Conservation (phyloP, 2,329 filamentous ascomycete species). For the Colletotrichum godetiae region DNA sequence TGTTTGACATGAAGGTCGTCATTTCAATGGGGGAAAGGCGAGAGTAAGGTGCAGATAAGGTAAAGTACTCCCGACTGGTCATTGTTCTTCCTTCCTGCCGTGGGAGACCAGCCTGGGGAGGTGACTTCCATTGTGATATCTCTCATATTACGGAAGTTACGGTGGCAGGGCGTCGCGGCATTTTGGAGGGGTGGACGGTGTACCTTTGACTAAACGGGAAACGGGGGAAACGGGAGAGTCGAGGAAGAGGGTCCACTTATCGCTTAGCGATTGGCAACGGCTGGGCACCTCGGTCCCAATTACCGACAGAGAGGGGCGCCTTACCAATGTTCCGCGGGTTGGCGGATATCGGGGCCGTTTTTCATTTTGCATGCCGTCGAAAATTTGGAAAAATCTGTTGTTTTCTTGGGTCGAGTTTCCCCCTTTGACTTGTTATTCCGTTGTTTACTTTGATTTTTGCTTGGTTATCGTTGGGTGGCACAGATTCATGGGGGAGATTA, state of each 20-base stretch:
- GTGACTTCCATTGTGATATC: not conserved
- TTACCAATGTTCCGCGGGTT: not conserved
- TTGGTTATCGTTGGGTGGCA: not conserved
- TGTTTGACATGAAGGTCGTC: not conserved
- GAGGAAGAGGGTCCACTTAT: not conserved
- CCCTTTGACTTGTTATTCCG: constrained; percentile 20
- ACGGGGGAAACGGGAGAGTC: not conserved
- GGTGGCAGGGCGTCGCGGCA: not conserved
- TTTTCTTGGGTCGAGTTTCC: constrained; percentile 14
- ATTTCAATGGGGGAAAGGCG: not conserved
- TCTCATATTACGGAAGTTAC: not conserved
- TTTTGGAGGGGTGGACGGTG: not conserved
- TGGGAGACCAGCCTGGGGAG: not conserved
- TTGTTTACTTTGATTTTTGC: constrained; percentile 9
- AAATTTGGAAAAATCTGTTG: constrained; percentile 5
- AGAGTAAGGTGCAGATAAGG: not conserved
- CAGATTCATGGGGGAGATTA: constrained; percentile 1
- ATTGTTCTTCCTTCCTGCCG: not conserved
- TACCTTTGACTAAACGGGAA: not conserved
- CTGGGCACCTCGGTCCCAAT: constrained; percentile 32
- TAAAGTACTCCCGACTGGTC: not conserved
- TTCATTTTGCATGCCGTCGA: constrained; percentile 25
- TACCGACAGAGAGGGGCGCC: constrained; percentile 14
- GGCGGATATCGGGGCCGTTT: not conserved
- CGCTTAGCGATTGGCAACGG: constrained; percentile 27